Evolutionary conservation across 768 basidiomycete genomes (phyloP), one percentile per base, ranked within the genome.

Genomic region (Suillus weaverae): DNA sequence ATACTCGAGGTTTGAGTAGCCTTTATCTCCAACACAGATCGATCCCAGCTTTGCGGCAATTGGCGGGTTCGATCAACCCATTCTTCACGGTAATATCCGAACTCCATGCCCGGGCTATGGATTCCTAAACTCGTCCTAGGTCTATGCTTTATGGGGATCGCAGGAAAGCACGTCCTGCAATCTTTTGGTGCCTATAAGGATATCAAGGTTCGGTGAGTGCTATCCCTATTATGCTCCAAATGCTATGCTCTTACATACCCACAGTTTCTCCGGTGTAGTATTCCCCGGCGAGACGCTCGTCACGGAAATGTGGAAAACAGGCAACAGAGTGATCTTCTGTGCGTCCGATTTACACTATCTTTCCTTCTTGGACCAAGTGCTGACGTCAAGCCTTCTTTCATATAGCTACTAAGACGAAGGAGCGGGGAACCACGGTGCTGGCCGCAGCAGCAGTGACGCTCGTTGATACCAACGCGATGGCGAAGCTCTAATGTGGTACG

Each of bases 281-380:
- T 96, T 90, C 74, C 97, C 97, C 2, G 97, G 96, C 0, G 95
- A 99, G 78, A 99, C 97, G 2, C 84, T 99, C 61, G 81, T 95
- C 16, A 99, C 97, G 0, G 89, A 94, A 74, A 98, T 99, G 97
- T 99, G 97, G 97, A 97, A 95, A 75, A 95, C 97, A 70, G 92
- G 90, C 3, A 77, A 84, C 66, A 97, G 89, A 78, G 89, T 99
- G 62, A 88, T 98, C 59, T 99, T 99, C 76, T 81, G 95, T 97
- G 70, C 74, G 94, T 84, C 11, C 26, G 10, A 13, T 44, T 38
- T 18, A 33, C 26, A 38, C 36, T 18, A 22, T 26, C 1, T 54
- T 5, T 54, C 20, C 18, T 18, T 6, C 16, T 18, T 32, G 7
- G 50, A 2, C 20, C 26, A 39, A 26, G 36, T 39, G 3, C 26